Base-by-base conservation (phyloP, 2,329 filamentous ascomycete genomes). In the Exophiala sideris region DNA sequence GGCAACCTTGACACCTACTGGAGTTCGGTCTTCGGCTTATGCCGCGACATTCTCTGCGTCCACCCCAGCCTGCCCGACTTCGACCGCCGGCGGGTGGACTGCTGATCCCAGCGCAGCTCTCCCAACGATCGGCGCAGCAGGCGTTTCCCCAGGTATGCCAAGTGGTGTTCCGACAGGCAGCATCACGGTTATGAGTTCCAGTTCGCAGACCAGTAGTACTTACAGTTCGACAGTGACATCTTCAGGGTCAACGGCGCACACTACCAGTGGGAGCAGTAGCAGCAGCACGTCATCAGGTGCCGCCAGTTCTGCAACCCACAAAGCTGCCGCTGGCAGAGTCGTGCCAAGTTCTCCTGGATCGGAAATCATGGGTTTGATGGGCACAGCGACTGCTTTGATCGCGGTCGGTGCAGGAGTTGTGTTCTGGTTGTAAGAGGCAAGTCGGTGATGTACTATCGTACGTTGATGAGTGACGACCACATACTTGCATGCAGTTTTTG, bases 1-100 rank as follows among this genome's bases (percentile, higher is more conserved):
- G 90, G 84, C 84, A 5, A 86, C 82, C 3, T 73, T 89, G 49
- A 80, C 75, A 6, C 89, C 90, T 0, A 82, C 82, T 0, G 87
- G 89, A 33, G 79, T 92, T 39, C 77, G 79, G 39, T 79, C 79
- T 48, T 79, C 81, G 1, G 79, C 80, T 24, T 95, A 95, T 72
- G 79, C 80, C 18, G 77, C 85, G 5, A 79, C 80, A n/a, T 76
- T 85, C 1, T 78, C 73, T 1, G 74, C 77, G 8, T 83, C 82
- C 1, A 81, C 86, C 1, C 82, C 86, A 2, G 73, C 79, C 2
- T 95, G 90, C 70, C 90, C 90, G 6, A 73, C 78, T 1, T 85
- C 82, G 24, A 92, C 88, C 0, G 65, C 77, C 1, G 82, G 79
- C 21, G 81, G 82, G 32, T 96, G 90, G 90, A 76, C 83, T 16